Conservation (phyloP, 495 filamentous ascomycete species). For the Sabuloglossum arenarium region DNA sequence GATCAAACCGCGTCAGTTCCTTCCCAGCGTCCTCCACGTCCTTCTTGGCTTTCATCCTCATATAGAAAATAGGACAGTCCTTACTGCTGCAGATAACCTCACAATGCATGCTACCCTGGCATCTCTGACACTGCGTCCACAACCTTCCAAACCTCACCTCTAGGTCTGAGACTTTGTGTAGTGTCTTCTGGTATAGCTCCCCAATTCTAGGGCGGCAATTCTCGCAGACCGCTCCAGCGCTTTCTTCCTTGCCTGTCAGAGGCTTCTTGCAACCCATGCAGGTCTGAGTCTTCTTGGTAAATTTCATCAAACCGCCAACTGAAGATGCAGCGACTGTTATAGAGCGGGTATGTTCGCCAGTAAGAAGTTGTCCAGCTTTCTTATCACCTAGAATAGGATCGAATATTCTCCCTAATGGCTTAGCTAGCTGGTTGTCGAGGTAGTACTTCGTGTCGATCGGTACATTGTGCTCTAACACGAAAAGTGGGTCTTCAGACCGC, state of each 20-base stretch:
- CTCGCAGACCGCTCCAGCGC: slow-evolving; percentile 68
- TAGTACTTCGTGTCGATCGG: slow-evolving; percentile 99
- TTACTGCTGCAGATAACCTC: slow-evolving; percentile 93
- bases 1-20: slow-evolving; percentile 79
- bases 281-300: slow-evolving; percentile 88
- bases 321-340: slow-evolving; percentile 79
- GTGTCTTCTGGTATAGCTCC: slow-evolving; percentile 81
- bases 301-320: slow-evolving; percentile 92
- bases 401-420: slow-evolving; percentile 87
- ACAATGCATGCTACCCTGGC: slow-evolving; percentile 91
- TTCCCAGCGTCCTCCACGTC: slow-evolving; percentile 89
- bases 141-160: slow-evolving; percentile 82
- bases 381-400: slow-evolving; percentile 90
- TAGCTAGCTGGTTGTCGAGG: slow-evolving; percentile 92
- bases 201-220: slow-evolving; percentile 68
- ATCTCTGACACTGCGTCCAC: slow-evolving; percentile 98
- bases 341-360: slow-evolving; percentile 78
- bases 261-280: slow-evolving; percentile 99
- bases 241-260: slow-evolving; percentile 54
- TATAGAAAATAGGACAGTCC: slow-evolving; percentile 98
- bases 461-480: slow-evolving; percentile 89
- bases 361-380: slow-evolving; percentile 60
- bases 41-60: slow-evolving; percentile 99
- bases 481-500: slow-evolving; percentile 88
- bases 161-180: slow-evolving; percentile 71